A percentile compares a stretch with the other conserved stretches of the same genome.
These are phyloP conservation scores for Calonectria pseudoturangicola DNA, from an alignment of 2,329 filamentous ascomycete genomes.

Conservation along the genomic window DNA sequence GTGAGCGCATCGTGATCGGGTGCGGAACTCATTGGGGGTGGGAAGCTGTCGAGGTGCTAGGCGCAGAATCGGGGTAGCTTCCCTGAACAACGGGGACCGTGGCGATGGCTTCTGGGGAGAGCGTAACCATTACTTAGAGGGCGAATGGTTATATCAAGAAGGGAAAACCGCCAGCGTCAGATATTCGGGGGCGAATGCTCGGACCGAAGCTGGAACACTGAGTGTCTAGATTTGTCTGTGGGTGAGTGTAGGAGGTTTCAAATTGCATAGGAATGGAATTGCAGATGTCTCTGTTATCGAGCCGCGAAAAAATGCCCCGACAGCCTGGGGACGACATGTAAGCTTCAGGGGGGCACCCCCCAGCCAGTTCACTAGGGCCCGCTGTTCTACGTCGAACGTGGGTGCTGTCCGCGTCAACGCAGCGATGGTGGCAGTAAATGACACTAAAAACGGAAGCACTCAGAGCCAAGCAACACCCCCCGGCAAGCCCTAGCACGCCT, in stretches of 20 bases:
- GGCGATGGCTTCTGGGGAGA: slow-evolving; percentile 38
- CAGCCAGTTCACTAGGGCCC: slow-evolving; percentile 22
- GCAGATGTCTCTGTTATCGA: slow-evolving; percentile 48
- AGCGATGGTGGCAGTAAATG: slow-evolving; percentile 45
- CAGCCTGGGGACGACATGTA: slow-evolving; percentile 30
- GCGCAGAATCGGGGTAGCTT: slow-evolving; percentile 42
- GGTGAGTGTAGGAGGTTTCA: slow-evolving; percentile 40
- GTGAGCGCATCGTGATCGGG: slow-evolving; percentile 49
- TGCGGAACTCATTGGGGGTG: slow-evolving; percentile 54
- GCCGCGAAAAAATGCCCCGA: slow-evolving; percentile 40
- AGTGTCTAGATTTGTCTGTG: slow-evolving; percentile 36
- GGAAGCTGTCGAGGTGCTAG: slow-evolving; percentile 41
- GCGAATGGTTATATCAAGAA: slow-evolving; percentile 11
- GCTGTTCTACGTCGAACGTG: slow-evolving; percentile 41
- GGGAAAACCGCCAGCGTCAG: slow-evolving; percentile 26
- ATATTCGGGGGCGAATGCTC: slow-evolving; percentile 13
- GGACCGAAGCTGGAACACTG: slow-evolving; percentile 37
- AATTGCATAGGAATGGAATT: slow-evolving; percentile 45
- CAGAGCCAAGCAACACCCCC: slow-evolving; percentile 14
- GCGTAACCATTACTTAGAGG: slow-evolving; percentile 31
- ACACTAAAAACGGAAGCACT: slow-evolving; percentile 51
- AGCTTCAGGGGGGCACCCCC: slow-evolving; percentile 38
- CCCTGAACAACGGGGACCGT: slow-evolving; percentile 32
- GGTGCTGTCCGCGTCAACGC: slow-evolving; percentile 44
- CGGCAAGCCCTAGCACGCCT: slow-evolving; percentile 18